Conservation (phyloP, 1,284 basidiomycete species). For the Leccinum pachyderme region DNA sequence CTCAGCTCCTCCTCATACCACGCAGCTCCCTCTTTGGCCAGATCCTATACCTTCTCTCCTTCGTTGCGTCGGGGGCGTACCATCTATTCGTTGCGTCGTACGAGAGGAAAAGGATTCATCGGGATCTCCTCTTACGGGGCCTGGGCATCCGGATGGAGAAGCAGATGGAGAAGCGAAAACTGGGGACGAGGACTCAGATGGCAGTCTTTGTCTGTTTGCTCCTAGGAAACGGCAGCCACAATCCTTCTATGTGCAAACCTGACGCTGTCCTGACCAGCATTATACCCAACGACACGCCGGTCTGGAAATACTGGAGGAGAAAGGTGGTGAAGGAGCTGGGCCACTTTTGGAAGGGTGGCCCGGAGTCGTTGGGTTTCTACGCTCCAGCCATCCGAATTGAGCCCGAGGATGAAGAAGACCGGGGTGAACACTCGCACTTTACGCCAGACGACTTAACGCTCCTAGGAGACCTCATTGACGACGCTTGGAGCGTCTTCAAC, state of each 20-base stretch:
- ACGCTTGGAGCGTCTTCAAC: conserved; percentile 26
- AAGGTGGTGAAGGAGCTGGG: conserved; percentile 20
- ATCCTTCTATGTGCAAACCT: conserved; percentile 1
- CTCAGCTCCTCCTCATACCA: conserved; percentile 27
- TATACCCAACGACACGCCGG: conserved; percentile 28
- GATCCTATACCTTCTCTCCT: conserved; percentile 23
- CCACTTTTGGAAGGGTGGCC: conserved; percentile 10
- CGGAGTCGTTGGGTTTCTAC: conserved; percentile 3
- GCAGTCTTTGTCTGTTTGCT: conserved; percentile 26
- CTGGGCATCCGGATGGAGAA: conserved; percentile 16
- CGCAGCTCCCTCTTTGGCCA: conserved; percentile 29
- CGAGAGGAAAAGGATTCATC: conserved; percentile 22
- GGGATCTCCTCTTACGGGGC: conserved; percentile 16
- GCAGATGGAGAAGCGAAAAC: conserved; percentile 8
- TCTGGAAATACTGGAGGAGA: conserved; percentile 27
- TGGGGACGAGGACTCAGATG: conserved; percentile 31
- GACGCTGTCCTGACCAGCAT: conserved; percentile 9
- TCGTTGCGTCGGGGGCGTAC: conserved; percentile 29
- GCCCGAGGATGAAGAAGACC: conserved; percentile 12
- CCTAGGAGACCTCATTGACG: conserved; percentile 20
- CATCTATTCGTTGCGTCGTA: conserved; percentile 29
- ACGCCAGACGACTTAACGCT: conserved; percentile 11
- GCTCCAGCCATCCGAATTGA: conserved; percentile 11
- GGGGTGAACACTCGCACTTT: conserved; percentile 7
- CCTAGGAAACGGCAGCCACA: conserved; percentile 8